Base-by-base conservation (phyloP, 2,329 filamentous ascomycete genomes). In the Myriosclerotinia duriaeana region DNA sequence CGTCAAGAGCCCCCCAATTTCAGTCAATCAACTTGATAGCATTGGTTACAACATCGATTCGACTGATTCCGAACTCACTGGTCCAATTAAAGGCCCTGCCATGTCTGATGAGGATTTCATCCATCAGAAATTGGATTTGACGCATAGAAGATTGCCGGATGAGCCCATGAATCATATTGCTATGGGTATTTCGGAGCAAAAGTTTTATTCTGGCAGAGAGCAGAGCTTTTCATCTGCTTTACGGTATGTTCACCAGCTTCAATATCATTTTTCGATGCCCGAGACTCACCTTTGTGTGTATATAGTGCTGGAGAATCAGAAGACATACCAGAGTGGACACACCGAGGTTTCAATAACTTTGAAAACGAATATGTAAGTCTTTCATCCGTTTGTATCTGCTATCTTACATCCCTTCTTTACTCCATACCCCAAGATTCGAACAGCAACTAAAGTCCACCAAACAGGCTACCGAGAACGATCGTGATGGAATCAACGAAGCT, bases 361-460 rank as follows among this genome's bases (percentile, higher is more conserved):
- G 58, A 61, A 1, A 34, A 61, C 9, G 44, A 61, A 26, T 2
- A 12, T 5, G 58, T 61, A 50, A 50, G 58, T 50, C 30, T 61
- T 40, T 50, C 44, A 38, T 40, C 40, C 3, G 2, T 17, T 48
- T 2, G 2, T 3, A 9, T 34, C 6, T 2, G 14, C 26, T n/a
- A n/a, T 30, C 26, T 15, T 4, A 9, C 11, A 22, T 59, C 0
- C 30, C 5, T 36, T 6, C 3, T 17, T 6, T 17, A 12, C 15
- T 50, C 5, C n/a, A 1, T 14, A 8, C 8, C 8, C 20, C 30
- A 15, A 15, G 11, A 5, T n/a, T 3, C n/a, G 1, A 15, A 4
- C 9, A 38, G 36, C 15, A 2, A 61, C 58, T 61, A 40, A 61
- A 1, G 36, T 15, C 8, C n/a, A 12, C 15, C 8, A 36, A 9